A percentile compares a stretch with the other conserved stretches of the same genome.
phyloP scores from a whole-genome alignment of 306 rosid species.

The Ormosia semicastrata region DNA sequence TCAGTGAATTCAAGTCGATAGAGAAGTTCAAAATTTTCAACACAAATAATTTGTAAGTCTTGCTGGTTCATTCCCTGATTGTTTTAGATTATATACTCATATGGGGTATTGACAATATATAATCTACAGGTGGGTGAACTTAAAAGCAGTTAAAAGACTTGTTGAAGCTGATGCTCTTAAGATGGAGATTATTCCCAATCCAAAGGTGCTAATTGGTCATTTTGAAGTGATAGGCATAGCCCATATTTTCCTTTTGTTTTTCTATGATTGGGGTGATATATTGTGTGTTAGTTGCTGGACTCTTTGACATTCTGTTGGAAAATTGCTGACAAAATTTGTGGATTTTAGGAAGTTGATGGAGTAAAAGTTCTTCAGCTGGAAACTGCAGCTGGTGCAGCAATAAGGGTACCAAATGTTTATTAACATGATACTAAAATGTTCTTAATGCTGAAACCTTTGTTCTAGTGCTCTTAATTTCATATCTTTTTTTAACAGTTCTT shows the following conservation, averaged over 20 bases:
- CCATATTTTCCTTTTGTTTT: conserved; percentile 6
- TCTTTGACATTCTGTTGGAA: not conserved
- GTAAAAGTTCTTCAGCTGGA: conserved; percentile 94
- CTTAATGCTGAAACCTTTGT: conserved; percentile 3
- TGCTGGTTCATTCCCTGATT: not conserved
- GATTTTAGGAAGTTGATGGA: conserved; percentile 89
- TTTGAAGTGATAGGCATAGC: not conserved
- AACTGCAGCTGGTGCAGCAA: conserved; percentile 99
- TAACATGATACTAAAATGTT: not conserved
- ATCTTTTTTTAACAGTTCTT: conserved; percentile 65
- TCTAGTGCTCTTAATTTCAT: not conserved
- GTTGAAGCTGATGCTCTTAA: conserved; percentile 87
- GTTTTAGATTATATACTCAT: conserved; percentile 13
- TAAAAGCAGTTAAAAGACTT: conserved; percentile 86
- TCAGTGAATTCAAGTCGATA: conserved; percentile 92
- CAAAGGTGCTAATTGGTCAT: conserved; percentile 60
- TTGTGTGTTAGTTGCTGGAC: conserved; percentile 8
- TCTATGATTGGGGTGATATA: not conserved
- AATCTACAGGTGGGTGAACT: conserved; percentile 85
- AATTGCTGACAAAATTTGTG: conserved; percentile 28
- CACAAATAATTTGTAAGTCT: conserved; percentile 89
- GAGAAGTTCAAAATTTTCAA: conserved; percentile 98
- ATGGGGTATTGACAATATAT: conserved; percentile 27
- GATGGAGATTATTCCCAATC: conserved; percentile 99
- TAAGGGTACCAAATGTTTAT: conserved; percentile 57